Percentiles rank a stretch among this genome's conserved stretches.
Evolutionary conservation across 768 basidiomycete species (phyloP).

Genomic region (Xanthoconium stramineum): DNA sequence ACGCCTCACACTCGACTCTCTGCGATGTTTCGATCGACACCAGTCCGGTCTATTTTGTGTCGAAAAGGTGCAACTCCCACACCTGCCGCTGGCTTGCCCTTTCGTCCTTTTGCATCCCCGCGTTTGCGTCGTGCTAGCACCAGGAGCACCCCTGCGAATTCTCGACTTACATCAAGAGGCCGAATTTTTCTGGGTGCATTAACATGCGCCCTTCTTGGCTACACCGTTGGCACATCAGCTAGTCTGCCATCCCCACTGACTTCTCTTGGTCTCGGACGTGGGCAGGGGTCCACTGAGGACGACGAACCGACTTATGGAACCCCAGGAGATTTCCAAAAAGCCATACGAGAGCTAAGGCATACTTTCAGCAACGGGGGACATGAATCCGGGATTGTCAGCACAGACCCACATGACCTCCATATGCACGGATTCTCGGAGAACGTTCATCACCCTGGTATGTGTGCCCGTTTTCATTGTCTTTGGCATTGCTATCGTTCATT

Average conservation of each 20-base stretch:
- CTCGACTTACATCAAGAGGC: background rate
- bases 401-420: conserved; percentile 48
- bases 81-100: background rate
- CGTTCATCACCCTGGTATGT: conserved; percentile 48
- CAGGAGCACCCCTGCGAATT: background rate
- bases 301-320: conserved; percentile 44
- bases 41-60: conserved; percentile 2
- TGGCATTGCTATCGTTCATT: background rate
- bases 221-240: conserved; percentile 15
- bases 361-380: conserved; percentile 28
- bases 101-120: background rate
- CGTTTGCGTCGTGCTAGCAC: conserved; percentile 12
- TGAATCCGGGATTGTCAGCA: conserved; percentile 37
- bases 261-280: conserved; percentile 5
- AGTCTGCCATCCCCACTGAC: conserved; percentile 2
- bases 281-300: background rate
- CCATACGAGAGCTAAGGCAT: conserved; percentile 47
- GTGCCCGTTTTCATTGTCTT: conserved; percentile 6
- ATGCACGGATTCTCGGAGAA: conserved; percentile 55
- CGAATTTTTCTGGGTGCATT: conserved; percentile 18
- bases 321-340: conserved; percentile 48
- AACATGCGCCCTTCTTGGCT: conserved; percentile 20
- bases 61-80: background rate
- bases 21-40: conserved; percentile 12
- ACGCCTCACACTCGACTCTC: too few species aligned